Conservation (phyloP, 176 grass and related monocot species). For the Triticum turgidum region DNA sequence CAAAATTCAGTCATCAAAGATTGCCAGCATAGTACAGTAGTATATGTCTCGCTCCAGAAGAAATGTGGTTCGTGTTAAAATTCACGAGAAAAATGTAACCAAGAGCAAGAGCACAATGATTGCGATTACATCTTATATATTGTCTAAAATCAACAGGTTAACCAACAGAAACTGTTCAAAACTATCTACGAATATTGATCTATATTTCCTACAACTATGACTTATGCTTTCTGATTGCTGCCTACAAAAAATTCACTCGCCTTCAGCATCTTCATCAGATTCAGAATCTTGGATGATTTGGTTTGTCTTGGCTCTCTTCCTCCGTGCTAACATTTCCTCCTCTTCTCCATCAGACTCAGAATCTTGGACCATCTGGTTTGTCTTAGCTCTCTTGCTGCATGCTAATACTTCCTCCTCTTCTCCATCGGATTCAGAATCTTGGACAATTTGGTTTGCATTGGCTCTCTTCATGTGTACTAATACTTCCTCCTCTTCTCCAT, state of each 20-base stretch:
- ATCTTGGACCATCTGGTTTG: constrained; percentile 56
- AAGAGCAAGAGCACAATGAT: not conserved
- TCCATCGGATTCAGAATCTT: constrained; percentile 56
- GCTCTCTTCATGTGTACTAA: constrained; percentile 52
- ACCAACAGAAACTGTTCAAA: not conserved
- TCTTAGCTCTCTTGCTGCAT: constrained; percentile 60
- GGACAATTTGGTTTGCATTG: constrained; percentile 56
- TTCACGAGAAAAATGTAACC: not conserved
- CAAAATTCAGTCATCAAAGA: not conserved
- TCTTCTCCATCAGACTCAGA: constrained; percentile 58
- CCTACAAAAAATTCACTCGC: constrained; percentile 18
- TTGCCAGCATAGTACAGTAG: not conserved
- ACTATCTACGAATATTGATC: not conserved
- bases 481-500: constrained; percentile 51
- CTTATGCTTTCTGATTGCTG: not conserved
- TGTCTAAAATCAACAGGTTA: not conserved
- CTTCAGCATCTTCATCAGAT: constrained; percentile 49
- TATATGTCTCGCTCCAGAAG: not conserved
- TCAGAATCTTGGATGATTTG: constrained; percentile 61
- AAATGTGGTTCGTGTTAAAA: not conserved
- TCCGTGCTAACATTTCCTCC: constrained; percentile 43
- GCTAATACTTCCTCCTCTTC: constrained; percentile 52
- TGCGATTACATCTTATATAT: not conserved
- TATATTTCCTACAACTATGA: not conserved
- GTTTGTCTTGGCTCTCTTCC: constrained; percentile 63